Conservation (phyloP, 176 grass and related monocot species). For the Leersia perrieri region DNA sequence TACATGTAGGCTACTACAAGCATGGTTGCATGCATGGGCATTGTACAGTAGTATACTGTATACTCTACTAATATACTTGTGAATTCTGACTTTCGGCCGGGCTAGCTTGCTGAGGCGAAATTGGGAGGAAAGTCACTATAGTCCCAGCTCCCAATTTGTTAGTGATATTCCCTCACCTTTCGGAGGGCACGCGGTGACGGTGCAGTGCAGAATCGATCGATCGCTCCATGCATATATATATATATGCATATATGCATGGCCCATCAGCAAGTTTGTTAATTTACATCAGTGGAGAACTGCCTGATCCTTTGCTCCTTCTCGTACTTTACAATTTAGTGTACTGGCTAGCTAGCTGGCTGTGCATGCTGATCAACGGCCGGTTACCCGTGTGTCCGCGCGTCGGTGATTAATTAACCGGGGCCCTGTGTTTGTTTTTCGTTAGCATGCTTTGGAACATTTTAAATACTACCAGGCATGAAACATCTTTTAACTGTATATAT, state of each 20-base stretch:
- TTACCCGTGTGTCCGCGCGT: neutral
- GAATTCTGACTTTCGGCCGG: neutral
- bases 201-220: neutral
- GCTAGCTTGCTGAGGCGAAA: neutral
- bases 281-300: neutral
- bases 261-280: neutral
- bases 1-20: neutral
- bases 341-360: neutral
- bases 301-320: neutral
- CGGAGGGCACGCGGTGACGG: neutral
- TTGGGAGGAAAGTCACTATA: neutral
- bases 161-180: conserved; percentile 22
- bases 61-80: neutral
- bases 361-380: neutral
- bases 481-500: neutral
- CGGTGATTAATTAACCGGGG: conserved; percentile 18
- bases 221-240: neutral
- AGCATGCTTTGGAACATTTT: neutral
- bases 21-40: conserved; percentile 10
- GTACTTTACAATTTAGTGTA: neutral
- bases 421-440: neutral
- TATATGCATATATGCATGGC: neutral
- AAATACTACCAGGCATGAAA: neutral
- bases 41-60: neutral
- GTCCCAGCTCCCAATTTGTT: conserved; percentile 1